Conservation (phyloP, 2,329 filamentous ascomycete species). For the Knoxdaviesia capensis region DNA sequence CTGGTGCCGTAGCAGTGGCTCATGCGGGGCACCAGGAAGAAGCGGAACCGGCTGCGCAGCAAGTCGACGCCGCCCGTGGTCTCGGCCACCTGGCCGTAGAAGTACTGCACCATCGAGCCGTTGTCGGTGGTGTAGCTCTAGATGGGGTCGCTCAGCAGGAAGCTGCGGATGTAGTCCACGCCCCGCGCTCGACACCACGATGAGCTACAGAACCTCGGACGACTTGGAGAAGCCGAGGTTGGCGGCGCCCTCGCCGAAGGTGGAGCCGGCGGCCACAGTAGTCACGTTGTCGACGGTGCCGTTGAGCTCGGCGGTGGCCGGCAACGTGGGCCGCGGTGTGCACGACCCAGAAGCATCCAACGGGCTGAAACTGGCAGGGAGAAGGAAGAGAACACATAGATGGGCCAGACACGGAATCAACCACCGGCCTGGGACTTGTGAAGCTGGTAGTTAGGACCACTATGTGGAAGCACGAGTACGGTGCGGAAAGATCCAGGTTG, state of each 20-base stretch:
- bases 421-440: too few species aligned
- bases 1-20: conserved; percentile 20
- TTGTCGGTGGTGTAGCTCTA: conserved; percentile 9
- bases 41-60: conserved; percentile 26
- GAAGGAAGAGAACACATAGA: too few species aligned
- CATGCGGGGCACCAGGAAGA: conserved; percentile 29
- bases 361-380: too few species aligned
- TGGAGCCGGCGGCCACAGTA: conserved; percentile 6
- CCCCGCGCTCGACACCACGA: conserved; percentile 14
- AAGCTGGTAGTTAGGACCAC: too few species aligned
- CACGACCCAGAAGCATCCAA: too few species aligned
- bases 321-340: too few species aligned
- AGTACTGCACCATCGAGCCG: conserved; percentile 14
- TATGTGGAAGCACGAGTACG: too few species aligned
- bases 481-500: too few species aligned
- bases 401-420: too few species aligned
- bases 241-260: conserved; percentile 7
- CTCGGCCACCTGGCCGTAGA: conserved; percentile 19
- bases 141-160: conserved; percentile 5
- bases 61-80: conserved; percentile 12
- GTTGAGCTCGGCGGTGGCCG: background rate
- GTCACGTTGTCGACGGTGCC: conserved; percentile 5
- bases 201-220: conserved; percentile 12
- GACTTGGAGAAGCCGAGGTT: conserved; percentile 10
- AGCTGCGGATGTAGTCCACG: conserved; percentile 14